A percentile compares a stretch with the other conserved stretches of the same genome.
phyloP scores from a whole-genome alignment of 31 red algal genomes.

The Asparagopsis taxiformis region DNA sequence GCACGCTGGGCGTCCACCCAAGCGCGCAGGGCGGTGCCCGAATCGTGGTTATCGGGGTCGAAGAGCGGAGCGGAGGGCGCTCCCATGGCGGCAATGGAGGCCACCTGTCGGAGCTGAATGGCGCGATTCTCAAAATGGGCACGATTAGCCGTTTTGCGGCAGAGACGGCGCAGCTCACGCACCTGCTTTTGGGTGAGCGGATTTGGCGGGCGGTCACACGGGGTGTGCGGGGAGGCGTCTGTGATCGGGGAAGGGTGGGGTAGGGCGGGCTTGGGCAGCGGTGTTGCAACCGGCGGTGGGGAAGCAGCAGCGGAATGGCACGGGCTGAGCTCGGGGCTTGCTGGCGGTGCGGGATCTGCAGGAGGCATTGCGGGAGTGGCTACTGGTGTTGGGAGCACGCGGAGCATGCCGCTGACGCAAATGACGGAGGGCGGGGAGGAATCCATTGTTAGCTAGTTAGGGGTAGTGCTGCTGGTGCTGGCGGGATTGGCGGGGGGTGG shows the following conservation, averaged over 20 bases:
- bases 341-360: no score
- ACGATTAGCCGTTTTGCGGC: conserved; percentile 73
- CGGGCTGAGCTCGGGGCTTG: not conserved
- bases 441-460: not conserved
- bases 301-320: not conserved
- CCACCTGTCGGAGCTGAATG: conserved; percentile 62
- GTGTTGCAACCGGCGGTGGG: no score
- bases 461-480: no score
- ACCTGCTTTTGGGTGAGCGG: conserved; percentile 61
- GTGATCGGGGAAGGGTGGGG: no score
- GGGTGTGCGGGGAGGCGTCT: not conserved
- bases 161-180: conserved; percentile 65
- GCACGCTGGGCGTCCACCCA: conserved; percentile 56
- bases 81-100: conserved; percentile 68
- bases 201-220: not conserved
- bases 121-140: conserved; percentile 60
- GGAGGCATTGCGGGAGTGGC: no score
- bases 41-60: conserved; percentile 28
- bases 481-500: no score
- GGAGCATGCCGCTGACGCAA: not conserved
- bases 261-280: no score
- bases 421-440: not conserved
- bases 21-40: conserved; percentile 24
- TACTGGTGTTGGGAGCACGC: not conserved
- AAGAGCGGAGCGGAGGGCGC: conserved; percentile 38